phyloP scores from a whole-genome alignment of 2,329 filamentous ascomycete genomes.

The Diaporthe citri region DNA sequence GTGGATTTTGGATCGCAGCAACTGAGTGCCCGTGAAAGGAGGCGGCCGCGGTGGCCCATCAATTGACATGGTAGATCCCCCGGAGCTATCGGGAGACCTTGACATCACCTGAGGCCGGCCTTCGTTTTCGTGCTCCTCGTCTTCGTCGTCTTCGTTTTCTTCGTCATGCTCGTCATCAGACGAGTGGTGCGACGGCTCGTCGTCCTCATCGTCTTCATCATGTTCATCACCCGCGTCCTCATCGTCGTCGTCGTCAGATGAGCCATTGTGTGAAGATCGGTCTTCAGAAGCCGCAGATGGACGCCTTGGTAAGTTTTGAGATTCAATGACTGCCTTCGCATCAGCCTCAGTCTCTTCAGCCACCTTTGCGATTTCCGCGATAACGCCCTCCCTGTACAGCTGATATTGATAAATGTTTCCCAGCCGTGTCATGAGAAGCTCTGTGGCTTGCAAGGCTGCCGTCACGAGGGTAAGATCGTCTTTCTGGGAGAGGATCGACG shows the following conservation, averaged over 20 bases:
- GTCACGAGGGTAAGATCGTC: constrained; percentile 91
- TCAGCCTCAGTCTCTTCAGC: constrained; percentile 63
- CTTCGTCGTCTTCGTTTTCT: constrained; percentile 65
- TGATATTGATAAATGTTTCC: constrained; percentile 94
- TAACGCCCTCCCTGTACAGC: constrained; percentile 96
- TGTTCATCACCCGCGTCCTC: constrained; percentile 62
- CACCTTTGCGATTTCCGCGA: constrained; percentile 88
- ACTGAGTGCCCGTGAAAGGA: constrained; percentile 59
- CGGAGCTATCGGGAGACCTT: constrained; percentile 75
- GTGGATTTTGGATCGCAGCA: constrained; percentile 80
- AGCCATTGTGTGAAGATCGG: constrained; percentile 42
- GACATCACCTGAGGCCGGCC: constrained; percentile 69
- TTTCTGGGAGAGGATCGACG: constrained; percentile 94
- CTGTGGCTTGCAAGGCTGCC: constrained; percentile 88
- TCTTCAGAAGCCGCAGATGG: constrained; percentile 46
- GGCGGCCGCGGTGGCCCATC: constrained; percentile 66
- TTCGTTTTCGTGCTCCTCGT: constrained; percentile 64
- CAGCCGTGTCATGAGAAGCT: constrained; percentile 86
- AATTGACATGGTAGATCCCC: constrained; percentile 74
- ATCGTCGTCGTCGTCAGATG: constrained; percentile 61
- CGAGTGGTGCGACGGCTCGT: constrained; percentile 52
- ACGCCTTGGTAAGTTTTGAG: constrained; percentile 48
- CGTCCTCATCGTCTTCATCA: constrained; percentile 63
- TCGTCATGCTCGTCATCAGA: constrained; percentile 59
- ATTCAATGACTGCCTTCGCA: constrained; percentile 43